phyloP scores from a whole-genome alignment of 345 rosid genomes.

The Sisymbrium altissimum region DNA sequence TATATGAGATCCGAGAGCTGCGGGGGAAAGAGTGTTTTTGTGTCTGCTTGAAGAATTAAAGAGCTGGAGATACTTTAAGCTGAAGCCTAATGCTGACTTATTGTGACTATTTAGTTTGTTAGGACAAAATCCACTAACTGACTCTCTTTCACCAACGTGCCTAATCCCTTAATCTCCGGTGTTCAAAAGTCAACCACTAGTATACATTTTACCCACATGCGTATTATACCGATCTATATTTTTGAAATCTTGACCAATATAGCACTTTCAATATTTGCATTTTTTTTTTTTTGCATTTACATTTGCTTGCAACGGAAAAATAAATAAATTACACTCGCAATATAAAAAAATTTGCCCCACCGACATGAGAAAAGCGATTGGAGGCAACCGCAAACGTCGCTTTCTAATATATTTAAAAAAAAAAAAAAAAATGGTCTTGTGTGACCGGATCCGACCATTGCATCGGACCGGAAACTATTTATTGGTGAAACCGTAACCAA shows the following conservation, averaged over 20 bases:
- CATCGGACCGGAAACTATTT: not conserved
- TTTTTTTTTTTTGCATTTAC: too few species aligned
- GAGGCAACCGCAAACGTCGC: not conserved
- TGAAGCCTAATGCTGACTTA: constrained; percentile 19
- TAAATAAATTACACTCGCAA: too few species aligned
- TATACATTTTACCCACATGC: not conserved
- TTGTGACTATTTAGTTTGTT: constrained; percentile 8
- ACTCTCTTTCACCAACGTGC: constrained; percentile 21
- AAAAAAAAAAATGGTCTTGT: too few species aligned
- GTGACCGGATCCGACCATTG: not conserved
- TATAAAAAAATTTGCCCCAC: too few species aligned
- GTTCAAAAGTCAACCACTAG: constrained; percentile 9
- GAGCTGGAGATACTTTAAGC: constrained; percentile 29
- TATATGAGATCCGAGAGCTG: constrained; percentile 36
- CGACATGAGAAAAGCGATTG: not conserved
- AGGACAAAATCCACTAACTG: constrained; percentile 28
- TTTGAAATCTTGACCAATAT: not conserved
- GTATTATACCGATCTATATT: not conserved
- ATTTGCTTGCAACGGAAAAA: not conserved
- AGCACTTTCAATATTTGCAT: not conserved
- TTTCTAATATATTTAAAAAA: too few species aligned
- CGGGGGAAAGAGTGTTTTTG: constrained; percentile 15
- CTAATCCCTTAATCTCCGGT: constrained; percentile 25
- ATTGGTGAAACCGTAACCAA: not conserved
- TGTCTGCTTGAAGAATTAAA: constrained; percentile 26